A percentile compares a stretch with the other conserved stretches of the same genome.
Evolutionary conservation across 345 rosid genomes (phyloP).

Genomic region (Balakata baccata): DNA sequence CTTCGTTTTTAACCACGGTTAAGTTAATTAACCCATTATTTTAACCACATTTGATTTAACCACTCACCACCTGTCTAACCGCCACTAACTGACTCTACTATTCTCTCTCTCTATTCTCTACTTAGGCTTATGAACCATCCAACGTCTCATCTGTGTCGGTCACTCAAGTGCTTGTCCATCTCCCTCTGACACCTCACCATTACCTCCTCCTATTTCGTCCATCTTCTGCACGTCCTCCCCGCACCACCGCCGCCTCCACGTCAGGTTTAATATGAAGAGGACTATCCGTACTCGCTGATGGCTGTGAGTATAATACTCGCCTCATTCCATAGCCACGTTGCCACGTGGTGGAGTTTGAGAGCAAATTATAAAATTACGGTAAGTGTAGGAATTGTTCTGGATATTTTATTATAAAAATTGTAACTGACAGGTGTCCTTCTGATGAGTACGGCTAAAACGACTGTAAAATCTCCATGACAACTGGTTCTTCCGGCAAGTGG

Average conservation of each 20-base stretch:
- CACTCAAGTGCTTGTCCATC: conserved; percentile 27
- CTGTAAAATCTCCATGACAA: no score
- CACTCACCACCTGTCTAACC: conserved; percentile 28
- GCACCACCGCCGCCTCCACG: conserved; percentile 2
- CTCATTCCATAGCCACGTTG: background rate
- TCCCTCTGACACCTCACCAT: conserved; percentile 13
- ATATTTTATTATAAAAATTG: no score
- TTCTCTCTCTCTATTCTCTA: background rate
- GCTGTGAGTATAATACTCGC: background rate
- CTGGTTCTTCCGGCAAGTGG: no score
- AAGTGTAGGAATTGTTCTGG: no score
- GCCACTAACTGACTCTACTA: conserved; percentile 35
- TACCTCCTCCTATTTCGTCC: background rate
- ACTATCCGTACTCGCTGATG: background rate
- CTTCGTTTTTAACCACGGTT: conserved; percentile 25
- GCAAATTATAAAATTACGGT: no score
- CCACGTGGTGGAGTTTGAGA: background rate
- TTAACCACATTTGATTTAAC: conserved; percentile 1
- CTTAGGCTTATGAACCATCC: no score
- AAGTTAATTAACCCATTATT: conserved; percentile 10
- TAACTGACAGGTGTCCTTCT: no score
- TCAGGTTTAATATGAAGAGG: background rate
- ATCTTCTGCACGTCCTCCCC: conserved; percentile 6
- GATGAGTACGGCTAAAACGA: no score
- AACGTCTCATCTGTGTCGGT: conserved; percentile 33